phyloP scores from a whole-genome alignment of 305 asterid species.

The Solanum hybrid region DNA sequence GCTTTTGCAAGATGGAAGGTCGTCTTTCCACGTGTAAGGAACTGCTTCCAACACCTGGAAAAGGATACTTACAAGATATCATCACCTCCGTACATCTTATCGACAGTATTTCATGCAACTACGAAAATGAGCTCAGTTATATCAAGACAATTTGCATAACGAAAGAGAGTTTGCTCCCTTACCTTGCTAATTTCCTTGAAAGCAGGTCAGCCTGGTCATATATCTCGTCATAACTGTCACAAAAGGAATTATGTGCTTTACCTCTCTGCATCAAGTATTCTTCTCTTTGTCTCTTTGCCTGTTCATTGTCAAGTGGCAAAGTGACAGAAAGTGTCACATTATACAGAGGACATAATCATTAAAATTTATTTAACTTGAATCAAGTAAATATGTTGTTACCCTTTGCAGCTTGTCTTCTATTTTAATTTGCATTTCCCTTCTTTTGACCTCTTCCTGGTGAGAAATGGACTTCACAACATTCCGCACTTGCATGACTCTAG shows the following conservation, averaged over 20 bases:
- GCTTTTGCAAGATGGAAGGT: constrained; percentile 55
- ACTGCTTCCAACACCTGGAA: constrained; percentile 71
- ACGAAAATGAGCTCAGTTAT: background rate
- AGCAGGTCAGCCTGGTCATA: constrained; percentile 61
- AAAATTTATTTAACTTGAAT: background rate
- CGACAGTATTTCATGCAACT: background rate
- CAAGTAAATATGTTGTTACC: constrained; percentile 26
- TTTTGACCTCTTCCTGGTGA: constrained; percentile 69
- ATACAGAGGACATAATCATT: background rate
- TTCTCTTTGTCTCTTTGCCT: constrained; percentile 91
- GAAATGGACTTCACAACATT: constrained; percentile 58
- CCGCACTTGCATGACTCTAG: constrained; percentile 64
- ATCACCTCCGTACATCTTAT: background rate
- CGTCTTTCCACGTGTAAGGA: constrained; percentile 36
- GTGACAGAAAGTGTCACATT: background rate
- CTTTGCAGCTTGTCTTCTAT: constrained; percentile 71
- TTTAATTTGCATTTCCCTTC: constrained; percentile 64
- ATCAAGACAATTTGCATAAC: too few species aligned
- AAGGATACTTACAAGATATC: constrained; percentile 4
- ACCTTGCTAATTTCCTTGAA: constrained; percentile 74
- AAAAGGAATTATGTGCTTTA: constrained; percentile 27
- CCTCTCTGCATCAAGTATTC: constrained; percentile 82
- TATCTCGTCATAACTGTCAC: constrained; percentile 38
- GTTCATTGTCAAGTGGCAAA: constrained; percentile 7
- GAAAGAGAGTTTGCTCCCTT: background rate